Percentiles rank a stretch among this genome's conserved stretches.
phyloP scores from a whole-genome alignment of 441 rosid genomes.

The Omphalea diandra region DNA sequence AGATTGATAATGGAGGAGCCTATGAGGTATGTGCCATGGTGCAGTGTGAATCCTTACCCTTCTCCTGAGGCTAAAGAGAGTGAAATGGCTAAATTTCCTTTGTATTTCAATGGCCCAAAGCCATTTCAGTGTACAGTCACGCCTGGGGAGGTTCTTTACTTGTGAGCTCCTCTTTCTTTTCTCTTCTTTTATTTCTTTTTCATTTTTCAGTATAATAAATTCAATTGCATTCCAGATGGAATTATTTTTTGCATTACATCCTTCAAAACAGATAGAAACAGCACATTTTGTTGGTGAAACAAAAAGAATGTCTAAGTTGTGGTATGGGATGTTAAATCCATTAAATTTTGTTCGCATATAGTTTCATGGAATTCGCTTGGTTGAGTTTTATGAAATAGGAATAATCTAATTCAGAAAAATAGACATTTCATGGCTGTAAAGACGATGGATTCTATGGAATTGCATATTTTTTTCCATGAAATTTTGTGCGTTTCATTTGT shows the following conservation, averaged over 20 bases:
- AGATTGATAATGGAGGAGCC: slow-evolving; percentile 68
- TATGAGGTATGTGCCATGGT: slow-evolving; percentile 63
- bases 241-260: too few species aligned
- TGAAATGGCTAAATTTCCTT: slow-evolving; percentile 55
- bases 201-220: too few species aligned
- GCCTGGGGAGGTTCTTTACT: slow-evolving; percentile 78
- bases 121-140: slow-evolving; percentile 69
- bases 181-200: not conserved
- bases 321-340: not conserved
- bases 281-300: not conserved
- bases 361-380: not conserved
- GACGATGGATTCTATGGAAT: not conserved
- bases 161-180: slow-evolving; percentile 46
- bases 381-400: not conserved
- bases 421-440: not conserved
- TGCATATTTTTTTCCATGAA: not conserved
- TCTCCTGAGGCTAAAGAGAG: slow-evolving; percentile 37
- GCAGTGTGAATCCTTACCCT: slow-evolving; percentile 78
- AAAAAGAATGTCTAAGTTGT: not conserved
- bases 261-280: not conserved
- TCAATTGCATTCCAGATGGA: too few species aligned
- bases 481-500: not conserved
- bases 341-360: not conserved
- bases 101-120: slow-evolving; percentile 74
- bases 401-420: not conserved